These are phyloP conservation scores for Xerocomellus intermedius DNA, from an alignment of 768 basidiomycete species.

Conservation along the genomic window DNA sequence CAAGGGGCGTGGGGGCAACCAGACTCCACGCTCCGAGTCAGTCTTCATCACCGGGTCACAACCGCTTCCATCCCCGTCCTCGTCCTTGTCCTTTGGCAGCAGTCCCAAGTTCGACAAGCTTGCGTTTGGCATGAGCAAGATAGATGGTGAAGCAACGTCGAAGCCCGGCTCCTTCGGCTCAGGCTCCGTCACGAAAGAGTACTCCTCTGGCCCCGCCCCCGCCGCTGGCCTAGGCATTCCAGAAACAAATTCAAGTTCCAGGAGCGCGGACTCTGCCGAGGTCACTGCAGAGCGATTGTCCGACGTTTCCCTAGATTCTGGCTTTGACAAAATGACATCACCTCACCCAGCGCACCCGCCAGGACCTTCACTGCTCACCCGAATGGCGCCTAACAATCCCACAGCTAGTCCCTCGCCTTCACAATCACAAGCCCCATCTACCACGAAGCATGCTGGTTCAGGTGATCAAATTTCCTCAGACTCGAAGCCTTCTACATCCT, in stretches of 20 bases:
- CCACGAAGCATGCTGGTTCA: conserved; percentile 20
- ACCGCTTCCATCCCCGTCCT: conserved; percentile 84
- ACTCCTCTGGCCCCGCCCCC: conserved; percentile 17
- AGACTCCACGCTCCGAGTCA: conserved; percentile 84
- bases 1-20: conserved; percentile 92
- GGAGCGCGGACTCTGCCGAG: conserved; percentile 39
- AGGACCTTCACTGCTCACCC: conserved; percentile 73
- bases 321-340: conserved; percentile 39
- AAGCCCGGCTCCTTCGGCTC: conserved; percentile 36
- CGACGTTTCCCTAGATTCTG: conserved; percentile 43
- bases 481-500: conserved; percentile 28
- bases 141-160: conserved; percentile 49
- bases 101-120: conserved; percentile 82
- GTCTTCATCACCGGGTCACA: conserved; percentile 91
- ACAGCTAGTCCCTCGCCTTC: conserved; percentile 22
- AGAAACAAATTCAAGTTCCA: conserved; percentile 16
- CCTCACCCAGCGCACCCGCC: conserved; percentile 38
- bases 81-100: conserved; percentile 65
- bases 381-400: conserved; percentile 51
- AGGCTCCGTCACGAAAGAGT: conserved; percentile 23
- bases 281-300: conserved; percentile 51
- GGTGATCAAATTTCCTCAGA: conserved; percentile 17
- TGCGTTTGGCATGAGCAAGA: conserved; percentile 91
- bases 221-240: conserved; percentile 1
- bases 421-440: conserved; percentile 28